phyloP scores from a whole-genome alignment of 1,139 yeast genomes.

The Sugiyamaella sp. region DNA sequence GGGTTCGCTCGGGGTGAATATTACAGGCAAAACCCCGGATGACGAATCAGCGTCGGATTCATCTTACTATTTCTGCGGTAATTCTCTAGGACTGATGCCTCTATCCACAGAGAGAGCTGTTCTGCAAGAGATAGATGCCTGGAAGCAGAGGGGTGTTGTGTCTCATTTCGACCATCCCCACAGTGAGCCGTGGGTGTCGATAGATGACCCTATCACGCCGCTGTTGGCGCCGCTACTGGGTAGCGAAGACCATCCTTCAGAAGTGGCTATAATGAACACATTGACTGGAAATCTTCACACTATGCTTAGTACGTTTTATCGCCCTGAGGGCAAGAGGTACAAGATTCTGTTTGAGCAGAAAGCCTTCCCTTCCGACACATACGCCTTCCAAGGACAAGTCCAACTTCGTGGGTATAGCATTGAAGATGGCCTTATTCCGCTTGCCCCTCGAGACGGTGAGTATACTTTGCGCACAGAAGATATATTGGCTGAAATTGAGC shows the following conservation, averaged over 20 bases:
- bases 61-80: constrained; percentile 77
- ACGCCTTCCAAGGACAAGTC: constrained; percentile 78
- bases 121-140: constrained; percentile 70
- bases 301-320: constrained; percentile 71
- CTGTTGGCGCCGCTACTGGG: constrained; percentile 76
- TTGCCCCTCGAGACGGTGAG: constrained; percentile 60
- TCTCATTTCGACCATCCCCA: constrained; percentile 67
- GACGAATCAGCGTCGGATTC: constrained; percentile 31
- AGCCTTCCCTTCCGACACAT: constrained; percentile 91
- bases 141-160: constrained; percentile 81
- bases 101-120: constrained; percentile 59
- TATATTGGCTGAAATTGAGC: constrained; percentile 59
- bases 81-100: constrained; percentile 92
- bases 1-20: constrained; percentile 52
- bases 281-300: constrained; percentile 81
- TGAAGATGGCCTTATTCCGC: constrained; percentile 63
- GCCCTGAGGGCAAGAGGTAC: constrained; percentile 55
- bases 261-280: constrained; percentile 88
- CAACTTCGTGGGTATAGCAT: constrained; percentile 61
- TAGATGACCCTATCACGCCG: constrained; percentile 75
- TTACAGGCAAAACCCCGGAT: constrained; percentile 11
- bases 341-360: constrained; percentile 83
- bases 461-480: constrained; percentile 63
- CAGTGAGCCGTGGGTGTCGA: constrained; percentile 76
- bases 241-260: constrained; percentile 55